Conservation (phyloP, 345 rosid species). For the Acer yangbiense region DNA sequence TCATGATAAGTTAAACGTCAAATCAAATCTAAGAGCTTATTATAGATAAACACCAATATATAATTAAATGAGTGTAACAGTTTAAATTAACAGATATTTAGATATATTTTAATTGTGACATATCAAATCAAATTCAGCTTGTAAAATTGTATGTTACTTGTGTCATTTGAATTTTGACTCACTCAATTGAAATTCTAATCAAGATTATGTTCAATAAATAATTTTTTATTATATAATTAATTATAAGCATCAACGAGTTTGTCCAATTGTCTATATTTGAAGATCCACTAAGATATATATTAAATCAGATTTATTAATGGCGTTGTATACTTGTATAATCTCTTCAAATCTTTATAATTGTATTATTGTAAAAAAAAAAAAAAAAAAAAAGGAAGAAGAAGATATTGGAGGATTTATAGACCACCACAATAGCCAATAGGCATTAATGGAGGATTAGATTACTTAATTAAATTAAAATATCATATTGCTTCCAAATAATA, state of each 20-base stretch:
- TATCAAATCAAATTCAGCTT: no score
- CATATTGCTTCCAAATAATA: no score
- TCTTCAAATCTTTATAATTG: slow-evolving; percentile 11
- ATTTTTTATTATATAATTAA: neutral
- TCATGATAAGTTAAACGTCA: no score
- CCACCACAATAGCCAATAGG: neutral
- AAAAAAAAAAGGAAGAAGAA: no score
- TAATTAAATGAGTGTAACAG: no score
- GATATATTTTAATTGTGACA: no score
- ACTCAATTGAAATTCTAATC: slow-evolving; percentile 2
- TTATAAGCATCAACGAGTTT: neutral
- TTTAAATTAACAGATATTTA: no score
- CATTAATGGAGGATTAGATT: neutral
- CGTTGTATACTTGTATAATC: neutral
- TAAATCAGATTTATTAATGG: neutral
- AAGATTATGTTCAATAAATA: neutral
- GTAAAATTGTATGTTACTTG: no score
- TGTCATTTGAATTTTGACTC: no score
- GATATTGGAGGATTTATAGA: neutral
- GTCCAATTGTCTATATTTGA: neutral
- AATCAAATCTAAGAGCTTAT: no score
- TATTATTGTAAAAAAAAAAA: neutral
- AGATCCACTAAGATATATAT: neutral
- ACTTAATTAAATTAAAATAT: neutral
- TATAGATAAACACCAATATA: no score